Percentiles rank a stretch among this genome's conserved stretches.
These are phyloP conservation scores for Trichoderma sp. DNA, from an alignment of 2,329 filamentous ascomycete species.

Conservation along the genomic window DNA sequence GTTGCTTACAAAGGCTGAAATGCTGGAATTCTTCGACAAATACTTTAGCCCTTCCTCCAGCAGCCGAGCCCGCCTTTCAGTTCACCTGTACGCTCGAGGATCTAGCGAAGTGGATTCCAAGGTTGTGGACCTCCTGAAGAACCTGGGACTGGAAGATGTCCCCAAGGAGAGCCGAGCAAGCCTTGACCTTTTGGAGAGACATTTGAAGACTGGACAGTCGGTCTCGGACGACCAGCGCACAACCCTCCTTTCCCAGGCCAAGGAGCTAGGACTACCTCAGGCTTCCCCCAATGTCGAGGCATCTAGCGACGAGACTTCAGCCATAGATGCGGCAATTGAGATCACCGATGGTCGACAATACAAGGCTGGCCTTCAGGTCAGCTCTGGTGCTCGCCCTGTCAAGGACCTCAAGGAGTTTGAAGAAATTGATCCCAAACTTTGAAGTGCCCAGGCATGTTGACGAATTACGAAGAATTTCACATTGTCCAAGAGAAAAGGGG, in stretches of 20 bases:
- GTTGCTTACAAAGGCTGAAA: conserved; percentile 73
- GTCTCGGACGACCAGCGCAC: conserved; percentile 53
- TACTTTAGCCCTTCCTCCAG: conserved; percentile 75
- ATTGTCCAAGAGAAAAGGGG: not conserved
- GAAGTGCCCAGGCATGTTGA: conserved; percentile 1
- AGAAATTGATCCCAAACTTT: conserved; percentile 81
- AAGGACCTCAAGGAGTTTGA: conserved; percentile 82
- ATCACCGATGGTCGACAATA: conserved; percentile 80
- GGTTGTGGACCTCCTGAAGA: conserved; percentile 44
- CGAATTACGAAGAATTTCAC: conserved; percentile 16
- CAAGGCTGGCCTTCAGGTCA: conserved; percentile 75
- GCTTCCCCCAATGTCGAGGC: conserved; percentile 38
- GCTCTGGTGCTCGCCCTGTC: conserved; percentile 69
- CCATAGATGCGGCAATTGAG: conserved; percentile 47
- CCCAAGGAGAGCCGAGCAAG: conserved; percentile 51
- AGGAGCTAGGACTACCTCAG: conserved; percentile 46
- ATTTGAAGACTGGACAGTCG: conserved; percentile 51
- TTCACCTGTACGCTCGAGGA: conserved; percentile 79
- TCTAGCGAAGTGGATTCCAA: conserved; percentile 49
- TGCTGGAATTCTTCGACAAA: conserved; percentile 75
- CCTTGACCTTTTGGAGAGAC: conserved; percentile 50
- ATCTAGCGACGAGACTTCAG: conserved; percentile 47
- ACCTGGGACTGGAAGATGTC: conserved; percentile 40
- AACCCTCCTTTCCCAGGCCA: conserved; percentile 49
- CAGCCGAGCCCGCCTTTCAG: conserved; percentile 75